phyloP scores from a whole-genome alignment of 129 eudicot species.

The Centella asiatica region DNA sequence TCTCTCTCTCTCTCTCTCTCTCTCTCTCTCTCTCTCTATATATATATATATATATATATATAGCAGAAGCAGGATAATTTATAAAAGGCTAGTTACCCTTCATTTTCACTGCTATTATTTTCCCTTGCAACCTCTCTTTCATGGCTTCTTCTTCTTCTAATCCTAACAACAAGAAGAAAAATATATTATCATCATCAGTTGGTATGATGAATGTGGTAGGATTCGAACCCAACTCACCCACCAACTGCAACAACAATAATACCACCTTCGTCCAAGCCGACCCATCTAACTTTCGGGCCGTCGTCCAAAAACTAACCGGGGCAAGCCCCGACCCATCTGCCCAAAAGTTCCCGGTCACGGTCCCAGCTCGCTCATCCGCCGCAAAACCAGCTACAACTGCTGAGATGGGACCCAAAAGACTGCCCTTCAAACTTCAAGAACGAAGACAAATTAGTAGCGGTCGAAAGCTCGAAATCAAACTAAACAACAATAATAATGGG shows the following conservation, averaged over 20 bases:
- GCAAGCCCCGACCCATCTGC: constrained; percentile 17
- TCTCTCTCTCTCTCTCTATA: neutral
- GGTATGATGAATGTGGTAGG: neutral
- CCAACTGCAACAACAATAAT: constrained; percentile 51
- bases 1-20: no score
- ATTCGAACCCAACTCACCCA: neutral
- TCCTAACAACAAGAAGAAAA: constrained; percentile 12
- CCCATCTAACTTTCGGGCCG: constrained; percentile 56
- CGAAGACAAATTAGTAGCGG: constrained; percentile 40
- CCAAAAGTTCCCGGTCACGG: constrained; percentile 16
- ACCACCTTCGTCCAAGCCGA: constrained; percentile 68
- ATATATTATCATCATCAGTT: neutral
- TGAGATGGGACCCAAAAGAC: constrained; percentile 31
- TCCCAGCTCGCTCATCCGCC: constrained; percentile 19
- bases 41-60: no score
- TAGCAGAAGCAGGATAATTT: no score
- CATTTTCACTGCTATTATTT: neutral
- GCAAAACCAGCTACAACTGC: constrained; percentile 16
- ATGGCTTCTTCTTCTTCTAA: constrained; percentile 27
- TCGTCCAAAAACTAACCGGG: constrained; percentile 60
- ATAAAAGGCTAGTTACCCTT: no score
- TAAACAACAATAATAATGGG: constrained; percentile 22
- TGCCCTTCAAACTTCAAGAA: constrained; percentile 67
- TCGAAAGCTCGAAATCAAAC: constrained; percentile 57
- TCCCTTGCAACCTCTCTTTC: neutral